Evolutionary conservation across 2,329 filamentous ascomycete genomes (phyloP), one percentile per base, ranked within the genome.

Genomic region (Colletotrichum magnum): DNA sequence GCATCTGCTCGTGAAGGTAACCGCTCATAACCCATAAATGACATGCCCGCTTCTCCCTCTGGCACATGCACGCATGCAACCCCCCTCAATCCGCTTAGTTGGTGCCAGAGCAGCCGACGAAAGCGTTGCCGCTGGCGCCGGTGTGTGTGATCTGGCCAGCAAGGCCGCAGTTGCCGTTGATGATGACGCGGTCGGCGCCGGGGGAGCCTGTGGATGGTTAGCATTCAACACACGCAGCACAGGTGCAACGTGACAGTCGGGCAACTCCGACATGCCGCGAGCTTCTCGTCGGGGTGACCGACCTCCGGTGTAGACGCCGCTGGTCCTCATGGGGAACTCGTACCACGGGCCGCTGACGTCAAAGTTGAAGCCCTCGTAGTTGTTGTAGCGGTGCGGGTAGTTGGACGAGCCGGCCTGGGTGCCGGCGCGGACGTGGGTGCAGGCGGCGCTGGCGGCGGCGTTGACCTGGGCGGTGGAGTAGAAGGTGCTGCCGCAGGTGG

Each of bases 111-210:
- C 66, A 69, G n/a, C 83, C 87, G 68, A 93, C 89, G 79, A 93
- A 93, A 79, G 86, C 82, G 77, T 93, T 90, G 9, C 89, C 90
- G 63, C 85, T 88, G 18, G 91, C 91, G 21, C 91, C 91, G n/a
- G 89, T 92, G 75, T 93, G 92, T 0, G 92, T 94, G 71, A 93
- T 92, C 36, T 87, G 82, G 36, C 90, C 91, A 15, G 89, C 91
- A 58, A 87, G 84, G 66, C 84, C 68, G 74, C 90, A 87, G n/a
- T 79, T 71, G 0, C 75, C 82, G 75, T 88, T 91, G 81, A 93
- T 90, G 13, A 93, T 77, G 63, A 93, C 89, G 59, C 91, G 88
- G 76, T 93, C 90, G 24, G 91, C 81, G 41, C 91, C 91, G 0
- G 91, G 91, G 0, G 85, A 86, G 26, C 88, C 89, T 86, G 54